Percentiles rank a stretch among this genome's conserved stretches.
Evolutionary conservation across 345 rosid genomes (phyloP).

Genomic region (Gossypium longicalyx): DNA sequence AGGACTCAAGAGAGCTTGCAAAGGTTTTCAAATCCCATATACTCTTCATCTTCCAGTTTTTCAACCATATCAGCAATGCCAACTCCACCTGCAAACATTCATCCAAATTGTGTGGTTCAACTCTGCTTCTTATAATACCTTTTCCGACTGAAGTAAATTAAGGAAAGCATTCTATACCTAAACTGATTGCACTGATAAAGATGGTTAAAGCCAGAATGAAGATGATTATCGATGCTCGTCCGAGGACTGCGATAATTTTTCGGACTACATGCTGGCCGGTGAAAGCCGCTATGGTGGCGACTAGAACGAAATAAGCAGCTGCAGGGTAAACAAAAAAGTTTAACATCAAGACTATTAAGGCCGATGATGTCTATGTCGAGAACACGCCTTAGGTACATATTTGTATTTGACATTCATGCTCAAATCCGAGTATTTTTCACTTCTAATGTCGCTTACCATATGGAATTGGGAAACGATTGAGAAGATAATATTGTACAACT

Average conservation of each 20-base stretch:
- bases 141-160: neutral
- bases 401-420: too few relatives aligned
- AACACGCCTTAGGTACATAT: neutral
- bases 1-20: constrained; percentile 33
- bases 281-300: constrained; percentile 58
- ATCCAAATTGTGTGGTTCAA: neutral
- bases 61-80: constrained; percentile 58
- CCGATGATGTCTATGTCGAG: neutral
- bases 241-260: constrained; percentile 45
- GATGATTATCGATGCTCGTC: constrained; percentile 62
- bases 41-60: constrained; percentile 52
- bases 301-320: constrained; percentile 51
- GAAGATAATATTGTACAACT: constrained; percentile 58
- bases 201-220: constrained; percentile 68
- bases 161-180: constrained; percentile 32
- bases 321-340: constrained; percentile 16
- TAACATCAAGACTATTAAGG: neutral
- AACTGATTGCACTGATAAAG: constrained; percentile 56
- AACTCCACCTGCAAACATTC: constrained; percentile 46
- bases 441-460: constrained; percentile 33
- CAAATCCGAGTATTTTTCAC: too few relatives aligned
- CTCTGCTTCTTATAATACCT: neutral
- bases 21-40: constrained; percentile 67
- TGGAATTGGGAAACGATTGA: constrained; percentile 66
- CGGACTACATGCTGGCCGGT: constrained; percentile 61